Base-by-base conservation (phyloP, 257 asterid genomes). In the Echites panduratus region DNA sequence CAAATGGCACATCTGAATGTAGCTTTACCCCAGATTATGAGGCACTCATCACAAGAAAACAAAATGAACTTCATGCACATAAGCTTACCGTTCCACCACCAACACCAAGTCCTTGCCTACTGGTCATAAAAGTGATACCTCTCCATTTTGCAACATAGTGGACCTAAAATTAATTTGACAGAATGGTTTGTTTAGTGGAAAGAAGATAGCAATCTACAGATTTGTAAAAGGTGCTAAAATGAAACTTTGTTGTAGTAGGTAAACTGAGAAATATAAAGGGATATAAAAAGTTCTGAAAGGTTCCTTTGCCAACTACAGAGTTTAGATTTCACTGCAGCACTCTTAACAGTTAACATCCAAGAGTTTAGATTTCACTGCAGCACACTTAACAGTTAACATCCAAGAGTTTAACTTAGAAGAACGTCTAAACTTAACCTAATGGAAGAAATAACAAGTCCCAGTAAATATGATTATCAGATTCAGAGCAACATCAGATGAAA, bases 141-240 rank as follows among this genome's bases (percentile, higher is more conserved):
- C 78, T 89, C 97, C 97, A 94, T 86, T 91, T 91, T 68, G 99
- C 97, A 10, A 94, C 99, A n/a, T 94, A 94, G 78, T 94, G 99
- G 41, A 94, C 86, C 99, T 94, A 79, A 68, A 80, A 24, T 70
- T 64, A 70, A 73, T 35, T 61, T 64, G 54, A 72, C 48, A 49
- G 24, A 22, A 52, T 66, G 59, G 53, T 32, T 50, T 11, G 2
- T 14, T 66, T 32, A 66, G 71, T 14, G 24, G 54, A 32, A 72
- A 41, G 14, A 63, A 29, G 52, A 41, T 57, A 29, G 20, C 49
- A 19, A 38, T 38, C 69, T 6, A 1, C 29, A 38, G 48, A 17
- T 64, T 29, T 38, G 7, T 17, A 64, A 35, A 64, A 20, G 7
- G 26, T 40, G 69, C 27, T 16, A 38, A 64, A 35, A 11, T 5